Evolutionary conservation across 768 basidiomycete species (phyloP).

Genomic region (Boletus insuetus): DNA sequence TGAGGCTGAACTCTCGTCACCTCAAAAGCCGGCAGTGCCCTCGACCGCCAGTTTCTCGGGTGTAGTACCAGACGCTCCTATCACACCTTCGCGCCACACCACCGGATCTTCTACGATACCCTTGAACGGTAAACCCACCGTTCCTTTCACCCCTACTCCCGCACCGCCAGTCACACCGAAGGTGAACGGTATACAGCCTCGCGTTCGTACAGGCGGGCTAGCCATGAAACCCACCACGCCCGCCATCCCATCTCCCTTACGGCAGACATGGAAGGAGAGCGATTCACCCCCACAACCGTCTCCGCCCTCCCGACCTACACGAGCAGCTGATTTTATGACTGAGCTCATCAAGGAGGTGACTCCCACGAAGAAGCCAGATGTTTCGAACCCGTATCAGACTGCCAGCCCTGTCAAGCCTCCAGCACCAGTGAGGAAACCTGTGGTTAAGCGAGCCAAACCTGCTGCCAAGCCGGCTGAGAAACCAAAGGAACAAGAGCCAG

Average conservation of each 20-base stretch:
- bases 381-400: constrained; percentile 77
- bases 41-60: constrained; percentile 23
- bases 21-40: constrained; percentile 32
- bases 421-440: constrained; percentile 40
- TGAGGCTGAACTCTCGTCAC: constrained; percentile 36
- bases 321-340: constrained; percentile 66
- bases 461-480: constrained; percentile 35
- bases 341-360: constrained; percentile 71
- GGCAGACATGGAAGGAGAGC: constrained; percentile 63
- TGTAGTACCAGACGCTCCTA: constrained; percentile 32
- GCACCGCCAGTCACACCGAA: constrained; percentile 26
- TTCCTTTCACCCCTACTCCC: constrained; percentile 24
- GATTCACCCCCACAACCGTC: constrained; percentile 39
- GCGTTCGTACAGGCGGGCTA: constrained; percentile 42
- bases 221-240: constrained; percentile 56
- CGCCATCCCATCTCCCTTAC: constrained; percentile 67
- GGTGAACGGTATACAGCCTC: constrained; percentile 25
- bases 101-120: constrained; percentile 26
- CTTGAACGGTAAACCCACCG: constrained; percentile 24
- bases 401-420: constrained; percentile 61
- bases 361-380: constrained; percentile 60
- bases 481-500: constrained; percentile 27
- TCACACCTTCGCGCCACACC: constrained; percentile 30
- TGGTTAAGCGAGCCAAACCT: constrained; percentile 38
- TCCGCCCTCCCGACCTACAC: constrained; percentile 44